Base-by-base conservation (phyloP, 805 yeast species). In the Zygosaccharomyces gambellarensis region DNA sequence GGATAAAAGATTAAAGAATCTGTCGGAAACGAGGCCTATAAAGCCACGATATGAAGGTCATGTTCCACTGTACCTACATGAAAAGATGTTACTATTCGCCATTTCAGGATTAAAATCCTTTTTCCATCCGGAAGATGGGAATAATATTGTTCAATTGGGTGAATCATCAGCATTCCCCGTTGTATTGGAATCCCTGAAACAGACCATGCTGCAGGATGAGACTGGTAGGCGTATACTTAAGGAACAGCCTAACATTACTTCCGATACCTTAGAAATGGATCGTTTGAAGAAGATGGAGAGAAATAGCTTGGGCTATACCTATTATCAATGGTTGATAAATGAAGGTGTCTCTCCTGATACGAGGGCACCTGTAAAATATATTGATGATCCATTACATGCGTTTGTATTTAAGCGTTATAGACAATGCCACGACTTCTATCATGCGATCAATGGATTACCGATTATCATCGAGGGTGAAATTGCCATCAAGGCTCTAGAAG, bases 361-460 rank as follows among this genome's bases (percentile, higher is more conserved):
- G 0, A 76, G 99, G 58, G 90, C 85, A 2, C 85, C 89, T 1
- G 98, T 94, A 8, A 81, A 80, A 52, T 94, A 80, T 68, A 88
- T 94, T 39, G 90, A 87, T 54, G 90, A 94, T 63, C 90, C 87
- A 39, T 95, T 89, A 60, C 78, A 88, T 56, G 97, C 97, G 0
- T 94, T 85, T 63, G 85, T 92, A n/a, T 89, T 83, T 73, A 95
- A 89, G 65, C 73, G 99, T 59, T 94, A 92, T 65, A 79, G 99
- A 46, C 98, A 94, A 65, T 90, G 97, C 63, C 99, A 94, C 62
- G 99, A 94, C 63, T 94, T 94, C 62, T 92, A 90, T 64, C 99
- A 94, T 64, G 87, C 98, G 0, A 75, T 94, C 27, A 85, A 95
- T 0, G 92, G 95, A 12, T 74, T 88, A 45, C 98, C 98, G 0